Conservation (phyloP, 2,329 filamentous ascomycete species). For the Diaporthe sp. region DNA sequence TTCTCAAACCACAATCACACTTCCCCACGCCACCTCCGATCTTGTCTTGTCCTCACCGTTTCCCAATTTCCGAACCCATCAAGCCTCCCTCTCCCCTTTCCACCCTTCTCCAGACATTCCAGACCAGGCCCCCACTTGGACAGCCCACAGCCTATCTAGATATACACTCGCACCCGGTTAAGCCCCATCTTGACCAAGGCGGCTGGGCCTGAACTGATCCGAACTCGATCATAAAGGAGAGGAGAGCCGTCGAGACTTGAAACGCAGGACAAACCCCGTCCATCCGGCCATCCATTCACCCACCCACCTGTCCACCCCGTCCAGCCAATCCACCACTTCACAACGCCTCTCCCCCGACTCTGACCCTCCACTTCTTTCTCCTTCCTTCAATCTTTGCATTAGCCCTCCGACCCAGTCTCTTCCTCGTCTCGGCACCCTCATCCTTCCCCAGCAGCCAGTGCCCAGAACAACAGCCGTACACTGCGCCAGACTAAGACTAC, state of each 20-base stretch:
- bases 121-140: not conserved
- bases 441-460: slow-evolving; percentile 9
- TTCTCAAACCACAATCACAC: slow-evolving; percentile 18
- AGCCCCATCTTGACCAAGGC: not conserved
- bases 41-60: slow-evolving; percentile 12
- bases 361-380: slow-evolving; percentile 25
- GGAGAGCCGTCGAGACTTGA: slow-evolving; percentile 26
- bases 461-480: not conserved
- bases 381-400: slow-evolving; percentile 33
- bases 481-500: slow-evolving; percentile 10
- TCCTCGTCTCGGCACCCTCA: slow-evolving; percentile 7
- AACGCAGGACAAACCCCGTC: slow-evolving; percentile 27
- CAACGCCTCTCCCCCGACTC: not conserved
- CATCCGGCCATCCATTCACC: slow-evolving; percentile 5
- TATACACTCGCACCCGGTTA: not conserved
- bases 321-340: not conserved
- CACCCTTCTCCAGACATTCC: not conserved
- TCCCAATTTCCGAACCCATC: slow-evolving; percentile 10
- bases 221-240: slow-evolving; percentile 19
- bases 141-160: not conserved
- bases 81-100: not conserved
- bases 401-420: not conserved
- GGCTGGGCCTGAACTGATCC: slow-evolving; percentile 27
- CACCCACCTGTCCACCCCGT: slow-evolving; percentile 3
- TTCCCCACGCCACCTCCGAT: slow-evolving; percentile 30